These are phyloP conservation scores for Aethionema arabicum DNA, from an alignment of 345 rosid species.

Conservation along the genomic window DNA sequence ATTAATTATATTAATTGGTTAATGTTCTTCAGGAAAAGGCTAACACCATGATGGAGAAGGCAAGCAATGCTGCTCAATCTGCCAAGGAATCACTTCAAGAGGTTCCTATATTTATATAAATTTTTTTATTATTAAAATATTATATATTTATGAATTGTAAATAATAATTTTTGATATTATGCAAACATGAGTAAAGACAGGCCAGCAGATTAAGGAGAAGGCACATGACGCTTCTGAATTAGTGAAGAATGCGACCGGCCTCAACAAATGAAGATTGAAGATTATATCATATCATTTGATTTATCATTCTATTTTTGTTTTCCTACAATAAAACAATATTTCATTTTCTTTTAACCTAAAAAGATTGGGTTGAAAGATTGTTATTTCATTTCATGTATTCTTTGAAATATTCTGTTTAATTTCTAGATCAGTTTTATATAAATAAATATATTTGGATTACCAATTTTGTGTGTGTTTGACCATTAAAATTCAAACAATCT, in stretches of 20 bases:
- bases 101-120: constrained; percentile 32
- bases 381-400: neutral
- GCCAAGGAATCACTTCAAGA: constrained; percentile 56
- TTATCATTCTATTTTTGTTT: neutral
- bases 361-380: neutral
- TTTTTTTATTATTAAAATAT: neutral
- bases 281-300: neutral
- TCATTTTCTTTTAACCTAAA: neutral
- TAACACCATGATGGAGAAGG: constrained; percentile 53
- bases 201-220: constrained; percentile 53
- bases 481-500: no score
- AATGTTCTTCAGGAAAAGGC: constrained; percentile 55
- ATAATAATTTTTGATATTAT: neutral
- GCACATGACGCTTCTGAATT: constrained; percentile 67
- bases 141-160: neutral
- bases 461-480: no score
- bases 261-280: constrained; percentile 43
- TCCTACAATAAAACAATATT: constrained; percentile 7
- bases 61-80: constrained; percentile 59
- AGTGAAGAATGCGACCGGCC: constrained; percentile 56
- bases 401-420: neutral
- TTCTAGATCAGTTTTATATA: neutral
- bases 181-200: constrained; percentile 43
- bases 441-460: no score
- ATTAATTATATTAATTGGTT: neutral